A percentile compares a stretch with the other conserved stretches of the same genome.
These are phyloP conservation scores for Didymosphaeria variabile DNA, from an alignment of 2,329 filamentous ascomycete genomes.

Conservation along the genomic window DNA sequence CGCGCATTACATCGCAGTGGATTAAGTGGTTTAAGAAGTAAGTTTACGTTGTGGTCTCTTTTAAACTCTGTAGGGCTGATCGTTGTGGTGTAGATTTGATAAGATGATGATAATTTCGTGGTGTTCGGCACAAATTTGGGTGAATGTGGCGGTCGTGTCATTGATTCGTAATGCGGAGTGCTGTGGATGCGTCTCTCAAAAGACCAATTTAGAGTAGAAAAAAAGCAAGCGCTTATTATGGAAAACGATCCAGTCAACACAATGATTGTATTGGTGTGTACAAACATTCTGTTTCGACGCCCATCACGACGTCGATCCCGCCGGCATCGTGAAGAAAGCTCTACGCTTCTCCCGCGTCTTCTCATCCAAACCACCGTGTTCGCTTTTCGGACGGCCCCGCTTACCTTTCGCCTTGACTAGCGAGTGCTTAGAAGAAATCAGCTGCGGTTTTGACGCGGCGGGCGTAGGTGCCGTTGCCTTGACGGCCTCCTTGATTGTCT, in stretches of 20 bases:
- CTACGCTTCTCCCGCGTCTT: slow-evolving; percentile 42
- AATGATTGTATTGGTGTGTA: background rate
- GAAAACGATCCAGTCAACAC: too few species aligned
- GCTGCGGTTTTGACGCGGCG: slow-evolving; percentile 19
- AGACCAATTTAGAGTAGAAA: background rate
- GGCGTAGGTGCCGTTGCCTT: slow-evolving; percentile 55
- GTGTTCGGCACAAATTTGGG: background rate
- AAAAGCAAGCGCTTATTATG: background rate
- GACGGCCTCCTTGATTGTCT: slow-evolving; percentile 85
- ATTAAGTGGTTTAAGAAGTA: background rate
- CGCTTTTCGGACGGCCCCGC: slow-evolving; percentile 39
- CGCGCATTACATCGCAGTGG: background rate
- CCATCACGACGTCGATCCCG: slow-evolving; percentile 7
- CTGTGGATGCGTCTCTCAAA: background rate
- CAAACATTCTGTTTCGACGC: background rate
- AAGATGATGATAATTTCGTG: background rate
- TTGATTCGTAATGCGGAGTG: background rate
- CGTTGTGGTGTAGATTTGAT: background rate
- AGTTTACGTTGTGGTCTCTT: background rate
- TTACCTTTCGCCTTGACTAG: slow-evolving; percentile 39
- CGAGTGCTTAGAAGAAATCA: slow-evolving; percentile 20
- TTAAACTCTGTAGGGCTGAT: background rate
- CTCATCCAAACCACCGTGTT: slow-evolving; percentile 30
- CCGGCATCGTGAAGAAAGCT: slow-evolving; percentile 40
- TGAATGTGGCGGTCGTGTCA: background rate